phyloP scores from a whole-genome alignment of 2,329 filamentous ascomycete genomes.

The Fusarium euwallaceae region DNA sequence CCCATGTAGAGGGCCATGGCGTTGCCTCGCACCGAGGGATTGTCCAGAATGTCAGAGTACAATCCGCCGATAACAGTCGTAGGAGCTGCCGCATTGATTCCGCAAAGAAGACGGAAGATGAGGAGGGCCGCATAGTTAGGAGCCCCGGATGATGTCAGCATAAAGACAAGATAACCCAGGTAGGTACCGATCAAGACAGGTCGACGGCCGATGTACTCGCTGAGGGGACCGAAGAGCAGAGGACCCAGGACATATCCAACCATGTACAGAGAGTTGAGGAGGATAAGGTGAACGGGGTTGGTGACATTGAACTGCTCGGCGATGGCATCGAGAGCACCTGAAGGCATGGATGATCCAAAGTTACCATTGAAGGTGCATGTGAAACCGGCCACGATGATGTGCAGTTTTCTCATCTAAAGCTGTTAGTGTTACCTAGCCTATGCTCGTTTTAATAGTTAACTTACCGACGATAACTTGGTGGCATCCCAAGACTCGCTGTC shows the following conservation, averaged over 20 bases:
- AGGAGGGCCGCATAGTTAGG: constrained; percentile 59
- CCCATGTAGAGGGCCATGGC: constrained; percentile 54
- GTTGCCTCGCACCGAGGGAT: constrained; percentile 49
- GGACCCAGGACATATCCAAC: constrained; percentile 53
- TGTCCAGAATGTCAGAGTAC: constrained; percentile 51
- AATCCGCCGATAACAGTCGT: constrained; percentile 52
- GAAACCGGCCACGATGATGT: constrained; percentile 53
- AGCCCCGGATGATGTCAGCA: constrained; percentile 54
- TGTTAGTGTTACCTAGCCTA: constrained; percentile 11
- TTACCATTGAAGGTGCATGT: constrained; percentile 55
- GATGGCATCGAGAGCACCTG: constrained; percentile 53
- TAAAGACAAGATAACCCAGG: constrained; percentile 51
- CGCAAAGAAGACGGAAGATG: constrained; percentile 55
- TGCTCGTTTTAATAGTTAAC: background rate
- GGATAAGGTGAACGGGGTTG: constrained; percentile 45
- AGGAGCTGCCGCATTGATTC: constrained; percentile 51
- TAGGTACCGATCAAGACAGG: constrained; percentile 52
- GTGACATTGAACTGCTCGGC: constrained; percentile 47
- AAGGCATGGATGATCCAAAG: constrained; percentile 54
- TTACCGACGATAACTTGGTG: constrained; percentile 49
- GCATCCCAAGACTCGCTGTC: constrained; percentile 44
- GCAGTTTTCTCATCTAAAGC: constrained; percentile 46
- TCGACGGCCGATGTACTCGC: constrained; percentile 52
- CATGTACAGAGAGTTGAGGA: constrained; percentile 55
- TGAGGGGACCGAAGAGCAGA: constrained; percentile 52